phyloP scores from a whole-genome alignment of 1,139 yeast species.

The Yamadazyma oceani region DNA sequence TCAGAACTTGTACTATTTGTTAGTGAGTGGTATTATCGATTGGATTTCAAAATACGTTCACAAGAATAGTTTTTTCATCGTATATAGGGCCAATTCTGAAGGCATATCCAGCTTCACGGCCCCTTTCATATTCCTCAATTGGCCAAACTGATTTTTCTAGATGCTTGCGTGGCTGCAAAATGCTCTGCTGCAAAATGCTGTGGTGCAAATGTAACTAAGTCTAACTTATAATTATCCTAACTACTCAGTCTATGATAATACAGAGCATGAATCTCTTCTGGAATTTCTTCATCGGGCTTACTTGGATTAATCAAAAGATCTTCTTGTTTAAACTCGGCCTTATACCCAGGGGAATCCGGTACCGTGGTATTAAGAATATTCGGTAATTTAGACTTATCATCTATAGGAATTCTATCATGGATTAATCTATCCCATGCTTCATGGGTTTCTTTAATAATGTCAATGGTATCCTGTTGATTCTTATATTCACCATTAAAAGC shows the following conservation, averaged over 20 bases:
- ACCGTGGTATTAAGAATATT: conserved; percentile 58
- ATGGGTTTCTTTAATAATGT: conserved; percentile 66
- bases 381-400: conserved; percentile 49
- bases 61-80: no score
- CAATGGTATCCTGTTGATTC: conserved; percentile 70
- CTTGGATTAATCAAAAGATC: conserved; percentile 14
- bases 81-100: no score
- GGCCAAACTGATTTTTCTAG: no score
- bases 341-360: conserved; percentile 43
- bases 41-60: no score
- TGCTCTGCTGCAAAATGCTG: no score
- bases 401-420: conserved; percentile 39
- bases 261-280: conserved; percentile 18
- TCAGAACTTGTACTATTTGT: no score
- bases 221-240: background rate
- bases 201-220: background rate
- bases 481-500: conserved; percentile 84
- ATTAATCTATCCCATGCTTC: conserved; percentile 73
- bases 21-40: no score
- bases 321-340: conserved; percentile 15
- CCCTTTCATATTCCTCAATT: no score
- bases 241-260: conserved; percentile 10
- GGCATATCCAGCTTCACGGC: no score
- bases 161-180: no score
- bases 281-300: conserved; percentile 28